These are phyloP conservation scores for Psilocybe mexicana DNA, from an alignment of 1,284 basidiomycete genomes.

Conservation along the genomic window DNA sequence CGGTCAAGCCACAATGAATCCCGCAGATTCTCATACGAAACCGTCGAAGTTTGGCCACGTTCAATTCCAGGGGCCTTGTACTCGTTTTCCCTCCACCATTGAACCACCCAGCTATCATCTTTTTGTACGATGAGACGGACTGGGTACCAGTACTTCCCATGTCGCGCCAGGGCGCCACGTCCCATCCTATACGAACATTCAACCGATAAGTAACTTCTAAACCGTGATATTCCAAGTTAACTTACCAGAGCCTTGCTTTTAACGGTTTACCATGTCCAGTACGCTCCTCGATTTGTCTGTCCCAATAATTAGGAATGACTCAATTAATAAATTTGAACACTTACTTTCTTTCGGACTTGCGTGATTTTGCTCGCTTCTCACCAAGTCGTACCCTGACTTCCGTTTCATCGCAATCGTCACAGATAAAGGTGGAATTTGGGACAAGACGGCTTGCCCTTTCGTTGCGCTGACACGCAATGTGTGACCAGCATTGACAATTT, in stretches of 20 bases:
- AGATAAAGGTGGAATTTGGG: slow-evolving; percentile 13
- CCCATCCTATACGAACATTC: background rate
- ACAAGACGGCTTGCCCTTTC: slow-evolving; percentile 16
- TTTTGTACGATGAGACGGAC: slow-evolving; percentile 20
- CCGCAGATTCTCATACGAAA: background rate
- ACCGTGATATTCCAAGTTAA: background rate
- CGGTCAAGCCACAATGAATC: slow-evolving; percentile 13
- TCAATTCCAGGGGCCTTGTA: background rate
- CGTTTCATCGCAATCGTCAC: slow-evolving; percentile 18
- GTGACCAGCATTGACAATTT: slow-evolving; percentile 20
- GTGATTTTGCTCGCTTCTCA: background rate
- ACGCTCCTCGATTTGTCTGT: background rate
- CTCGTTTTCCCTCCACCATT: slow-evolving; percentile 9
- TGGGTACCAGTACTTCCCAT: slow-evolving; percentile 27
- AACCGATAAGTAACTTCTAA: background rate
- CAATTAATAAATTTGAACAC: background rate
- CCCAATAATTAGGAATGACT: background rate
- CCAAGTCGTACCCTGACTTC: background rate
- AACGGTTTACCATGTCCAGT: background rate
- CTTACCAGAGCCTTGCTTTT: background rate
- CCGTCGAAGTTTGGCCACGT: background rate
- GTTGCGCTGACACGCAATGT: slow-evolving; percentile 23
- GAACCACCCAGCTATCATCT: slow-evolving; percentile 12
- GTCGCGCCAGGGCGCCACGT: slow-evolving; percentile 18
- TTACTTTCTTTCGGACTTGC: background rate